Evolutionary conservation across 2,329 filamentous ascomycete species (phyloP).

Genomic region (Colletotrichum sidae): DNA sequence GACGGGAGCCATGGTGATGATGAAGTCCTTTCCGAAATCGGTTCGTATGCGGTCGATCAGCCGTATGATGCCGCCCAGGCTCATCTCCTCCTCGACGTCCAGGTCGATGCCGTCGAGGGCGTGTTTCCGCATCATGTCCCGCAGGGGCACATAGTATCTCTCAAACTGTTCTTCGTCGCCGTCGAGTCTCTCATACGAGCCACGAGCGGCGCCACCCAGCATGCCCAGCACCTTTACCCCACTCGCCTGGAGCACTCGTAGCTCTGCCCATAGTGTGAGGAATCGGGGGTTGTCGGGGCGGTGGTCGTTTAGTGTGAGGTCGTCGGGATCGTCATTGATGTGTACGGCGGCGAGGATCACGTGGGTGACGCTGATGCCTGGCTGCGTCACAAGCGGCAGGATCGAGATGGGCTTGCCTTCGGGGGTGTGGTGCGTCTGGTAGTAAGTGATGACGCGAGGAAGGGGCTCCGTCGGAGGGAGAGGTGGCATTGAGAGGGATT

Average conservation of each 20-base stretch:
- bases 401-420: conserved; percentile 61
- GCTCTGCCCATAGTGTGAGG: conserved; percentile 82
- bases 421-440: conserved; percentile 65
- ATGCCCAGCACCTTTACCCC: conserved; percentile 87
- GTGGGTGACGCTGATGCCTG: conserved; percentile 73
- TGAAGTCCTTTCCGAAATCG: conserved; percentile 77
- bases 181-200: conserved; percentile 73
- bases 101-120: conserved; percentile 78
- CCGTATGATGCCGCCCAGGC: conserved; percentile 72
- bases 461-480: conserved; percentile 42
- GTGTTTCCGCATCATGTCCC: conserved; percentile 70
- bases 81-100: conserved; percentile 83
- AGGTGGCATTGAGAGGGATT: conserved; percentile 30
- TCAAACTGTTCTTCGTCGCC: conserved; percentile 73
- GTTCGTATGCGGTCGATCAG: conserved; percentile 74
- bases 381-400: conserved; percentile 61
- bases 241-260: conserved; percentile 74
- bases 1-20: conserved; percentile 86
- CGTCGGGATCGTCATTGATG: conserved; percentile 74
- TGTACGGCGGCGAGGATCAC: conserved; percentile 90
- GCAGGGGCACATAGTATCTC: conserved; percentile 76
- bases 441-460: conserved; percentile 64
- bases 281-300: conserved; percentile 75
- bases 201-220: conserved; percentile 86
- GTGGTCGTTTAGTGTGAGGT: conserved; percentile 85